Conservation (phyloP, 352 stramenopile species). For the Phytophthora fragariae region DNA sequence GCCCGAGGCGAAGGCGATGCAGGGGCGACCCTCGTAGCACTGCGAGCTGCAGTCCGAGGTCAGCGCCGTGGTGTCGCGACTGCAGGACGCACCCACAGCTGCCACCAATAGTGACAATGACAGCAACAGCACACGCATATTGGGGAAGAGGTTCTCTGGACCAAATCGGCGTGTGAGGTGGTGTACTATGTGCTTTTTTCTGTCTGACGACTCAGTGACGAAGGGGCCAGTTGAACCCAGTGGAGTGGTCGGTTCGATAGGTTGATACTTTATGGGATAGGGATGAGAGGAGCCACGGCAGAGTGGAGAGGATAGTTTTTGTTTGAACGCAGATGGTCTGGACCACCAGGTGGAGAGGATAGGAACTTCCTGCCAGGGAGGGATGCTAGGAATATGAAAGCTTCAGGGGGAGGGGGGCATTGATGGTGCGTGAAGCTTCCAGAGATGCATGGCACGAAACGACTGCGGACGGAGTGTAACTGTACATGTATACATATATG, state of each 20-base stretch:
- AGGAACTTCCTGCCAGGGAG: no score
- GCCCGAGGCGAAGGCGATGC: slow-evolving; percentile 53
- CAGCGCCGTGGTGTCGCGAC: slow-evolving; percentile 50
- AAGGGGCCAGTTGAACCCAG: neutral
- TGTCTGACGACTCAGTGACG: neutral
- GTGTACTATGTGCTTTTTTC: neutral
- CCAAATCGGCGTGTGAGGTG: neutral
- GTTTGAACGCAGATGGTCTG: no score
- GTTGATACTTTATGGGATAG: neutral
- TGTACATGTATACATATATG: no score
- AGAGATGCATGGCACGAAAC: no score
- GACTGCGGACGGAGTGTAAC: no score
- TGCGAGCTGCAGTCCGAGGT: slow-evolving; percentile 58
- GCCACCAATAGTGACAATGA: slow-evolving; percentile 10
- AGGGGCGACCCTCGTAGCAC: slow-evolving; percentile 65
- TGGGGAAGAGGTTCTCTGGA: no score
- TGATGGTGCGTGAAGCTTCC: no score
- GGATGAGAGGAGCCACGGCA: no score
- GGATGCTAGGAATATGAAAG: no score
- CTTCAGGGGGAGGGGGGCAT: no score
- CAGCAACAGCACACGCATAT: neutral
- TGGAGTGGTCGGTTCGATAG: neutral
- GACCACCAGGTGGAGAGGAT: no score
- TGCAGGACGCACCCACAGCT: slow-evolving; percentile 36
- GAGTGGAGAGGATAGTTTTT: no score